phyloP scores from a whole-genome alignment of 2,329 filamentous ascomycete species.

The Colletotrichum gigasporum region DNA sequence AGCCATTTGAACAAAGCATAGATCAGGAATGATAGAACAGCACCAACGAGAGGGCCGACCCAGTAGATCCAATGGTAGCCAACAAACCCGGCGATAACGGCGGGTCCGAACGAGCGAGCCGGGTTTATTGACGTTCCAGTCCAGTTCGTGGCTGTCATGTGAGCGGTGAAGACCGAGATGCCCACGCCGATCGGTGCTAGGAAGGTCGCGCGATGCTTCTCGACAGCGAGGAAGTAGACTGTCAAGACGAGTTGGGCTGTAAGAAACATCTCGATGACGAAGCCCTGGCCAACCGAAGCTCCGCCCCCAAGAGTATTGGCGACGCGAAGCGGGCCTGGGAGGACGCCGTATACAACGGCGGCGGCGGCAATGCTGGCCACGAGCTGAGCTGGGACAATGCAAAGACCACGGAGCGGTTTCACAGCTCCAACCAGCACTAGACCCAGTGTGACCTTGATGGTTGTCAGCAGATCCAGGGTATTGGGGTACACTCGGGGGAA shows the following conservation, averaged over 20 bases:
- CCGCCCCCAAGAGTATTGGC: constrained; percentile 62
- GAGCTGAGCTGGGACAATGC: constrained; percentile 66
- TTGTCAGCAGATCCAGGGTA: neutral
- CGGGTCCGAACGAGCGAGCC: constrained; percentile 59
- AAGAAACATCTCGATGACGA: constrained; percentile 75
- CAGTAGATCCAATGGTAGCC: constrained; percentile 63
- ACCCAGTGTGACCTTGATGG: constrained; percentile 59
- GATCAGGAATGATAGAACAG: neutral
- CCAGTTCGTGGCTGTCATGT: constrained; percentile 53
- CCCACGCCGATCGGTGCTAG: constrained; percentile 78
- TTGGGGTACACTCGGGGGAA: neutral
- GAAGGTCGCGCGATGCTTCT: constrained; percentile 78
- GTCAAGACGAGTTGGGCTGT: constrained; percentile 72
- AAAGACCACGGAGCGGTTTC: constrained; percentile 56
- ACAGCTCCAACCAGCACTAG: constrained; percentile 67
- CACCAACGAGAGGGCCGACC: constrained; percentile 30
- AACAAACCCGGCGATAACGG: constrained; percentile 51
- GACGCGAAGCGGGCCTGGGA: constrained; percentile 65
- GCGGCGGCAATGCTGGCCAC: constrained; percentile 67
- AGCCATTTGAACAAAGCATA: constrained; percentile 1
- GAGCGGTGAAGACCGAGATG: constrained; percentile 71
- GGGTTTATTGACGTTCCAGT: constrained; percentile 61
- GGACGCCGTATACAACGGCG: constrained; percentile 63
- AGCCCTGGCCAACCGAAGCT: constrained; percentile 62
- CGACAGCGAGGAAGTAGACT: constrained; percentile 75